Conservation (phyloP, 768 basidiomycete genomes). For the Lactifluus subvellereus region DNA sequence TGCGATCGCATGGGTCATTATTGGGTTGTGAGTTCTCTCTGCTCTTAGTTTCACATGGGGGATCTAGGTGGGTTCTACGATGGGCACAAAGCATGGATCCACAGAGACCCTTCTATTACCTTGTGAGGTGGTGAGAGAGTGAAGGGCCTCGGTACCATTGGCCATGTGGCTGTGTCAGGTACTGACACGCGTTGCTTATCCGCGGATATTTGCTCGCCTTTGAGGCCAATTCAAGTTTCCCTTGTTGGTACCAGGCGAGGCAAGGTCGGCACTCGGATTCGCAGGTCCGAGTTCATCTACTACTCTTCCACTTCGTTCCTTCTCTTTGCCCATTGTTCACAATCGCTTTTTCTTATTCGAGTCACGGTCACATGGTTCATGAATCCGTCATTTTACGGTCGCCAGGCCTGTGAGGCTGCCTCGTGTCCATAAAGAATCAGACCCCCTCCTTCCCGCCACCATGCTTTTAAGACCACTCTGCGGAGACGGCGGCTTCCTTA, state of each 20-base stretch:
- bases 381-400: neutral
- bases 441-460: neutral
- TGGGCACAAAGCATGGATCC: no score
- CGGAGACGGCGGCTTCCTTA: neutral
- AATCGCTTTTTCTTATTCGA: neutral
- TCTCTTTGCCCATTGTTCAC: conserved; percentile 1
- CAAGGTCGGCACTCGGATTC: no score
- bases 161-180: neutral
- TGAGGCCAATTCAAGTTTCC: no score
- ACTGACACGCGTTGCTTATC: no score
- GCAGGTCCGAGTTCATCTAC: no score
- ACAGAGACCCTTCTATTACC: no score
- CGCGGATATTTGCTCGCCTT: no score
- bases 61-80: no score
- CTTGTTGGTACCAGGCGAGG: no score
- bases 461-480: conserved; percentile 8
- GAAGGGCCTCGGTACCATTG: no score
- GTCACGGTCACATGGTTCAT: neutral
- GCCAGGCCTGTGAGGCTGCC: conserved; percentile 4
- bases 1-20: neutral
- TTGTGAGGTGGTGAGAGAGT: neutral
- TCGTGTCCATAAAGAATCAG: conserved; percentile 5
- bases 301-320: neutral
- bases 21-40: neutral
- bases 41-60: no score